Base-by-base conservation (phyloP, 2,329 filamentous ascomycete genomes). In the Raffaelea albimanens region DNA sequence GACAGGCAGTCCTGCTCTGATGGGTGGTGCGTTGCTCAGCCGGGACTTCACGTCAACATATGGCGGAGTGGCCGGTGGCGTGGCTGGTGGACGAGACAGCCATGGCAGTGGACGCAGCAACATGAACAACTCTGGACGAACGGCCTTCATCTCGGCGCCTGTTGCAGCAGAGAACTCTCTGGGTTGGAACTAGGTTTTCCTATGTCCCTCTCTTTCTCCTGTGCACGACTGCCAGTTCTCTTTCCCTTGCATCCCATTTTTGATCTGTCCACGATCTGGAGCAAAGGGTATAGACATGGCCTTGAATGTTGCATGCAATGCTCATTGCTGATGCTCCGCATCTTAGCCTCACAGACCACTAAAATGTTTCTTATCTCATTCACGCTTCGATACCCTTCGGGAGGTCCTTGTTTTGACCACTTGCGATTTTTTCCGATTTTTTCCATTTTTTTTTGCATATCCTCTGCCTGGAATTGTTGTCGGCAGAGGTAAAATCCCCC, bases 151-250 rank as follows among this genome's bases (percentile, higher is more conserved):
- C 63, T 94, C 87, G 52, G 87, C 87, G 31, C 90, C 90, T 3
- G 85, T 95, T 53, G 90, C 90, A 65, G 85, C 89, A 3, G 89
- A 94, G 71, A 96, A 96, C 75, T 95, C 88, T 45, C 78, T 96
- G 55, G 90, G 90, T 59, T 96, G 90, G 90, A 95, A 94, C 72
- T 96, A 75, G 14, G 3, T 38, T 40, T 45, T 49, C 40, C 31
- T 38, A 43, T 22, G 22, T 19, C 38, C 19, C 14, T 46, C 46
- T 21, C 23, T 49, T 22, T 23, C 29, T 40, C 21, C 45, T 22
- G 40, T 39, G 46, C 25, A 7, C 25, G 25, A 7, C 7, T 29
- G 25, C 25, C 25, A 7, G 25, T 13, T 45, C 40, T 16, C 29
- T 48, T 14, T 2, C 8, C 33, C 31, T 22, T 39, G 9, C 38